These are phyloP conservation scores for Candida sojae DNA, from an alignment of 1,139 yeast species.

Conservation along the genomic window DNA sequence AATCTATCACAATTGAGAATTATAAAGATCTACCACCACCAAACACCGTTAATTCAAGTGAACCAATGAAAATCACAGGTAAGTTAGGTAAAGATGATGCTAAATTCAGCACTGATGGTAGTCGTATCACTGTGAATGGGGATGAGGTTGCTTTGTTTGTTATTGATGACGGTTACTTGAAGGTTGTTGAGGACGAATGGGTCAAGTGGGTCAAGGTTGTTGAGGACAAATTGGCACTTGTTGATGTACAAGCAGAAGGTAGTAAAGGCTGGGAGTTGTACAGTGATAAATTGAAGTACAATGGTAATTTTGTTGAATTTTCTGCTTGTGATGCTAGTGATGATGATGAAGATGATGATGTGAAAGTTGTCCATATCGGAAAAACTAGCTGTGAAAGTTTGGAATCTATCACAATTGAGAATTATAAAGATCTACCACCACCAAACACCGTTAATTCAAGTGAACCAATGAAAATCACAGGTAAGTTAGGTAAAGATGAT, in stretches of 20 bases:
- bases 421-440: background rate
- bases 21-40: background rate
- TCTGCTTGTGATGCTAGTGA: background rate
- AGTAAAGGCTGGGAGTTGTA: background rate
- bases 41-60: slow-evolving; percentile 5
- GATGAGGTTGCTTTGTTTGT: background rate
- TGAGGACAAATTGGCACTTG: background rate
- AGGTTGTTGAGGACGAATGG: background rate
- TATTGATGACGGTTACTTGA: background rate
- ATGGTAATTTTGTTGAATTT: background rate
- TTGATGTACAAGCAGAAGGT: background rate
- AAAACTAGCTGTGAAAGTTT: background rate
- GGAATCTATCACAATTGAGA: background rate
- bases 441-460: slow-evolving; percentile 4
- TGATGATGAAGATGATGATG: background rate
- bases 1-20: background rate
- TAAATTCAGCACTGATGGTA: background rate
- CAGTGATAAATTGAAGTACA: background rate
- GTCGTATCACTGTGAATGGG: background rate
- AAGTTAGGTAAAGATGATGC: background rate
- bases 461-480: background rate
- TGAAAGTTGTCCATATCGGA: background rate
- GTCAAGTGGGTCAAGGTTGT: background rate
- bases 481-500: background rate
- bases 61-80: background rate